Evolutionary conservation across 1,139 yeast genomes (phyloP).

Genomic region (Debaryomyces fabryi): DNA sequence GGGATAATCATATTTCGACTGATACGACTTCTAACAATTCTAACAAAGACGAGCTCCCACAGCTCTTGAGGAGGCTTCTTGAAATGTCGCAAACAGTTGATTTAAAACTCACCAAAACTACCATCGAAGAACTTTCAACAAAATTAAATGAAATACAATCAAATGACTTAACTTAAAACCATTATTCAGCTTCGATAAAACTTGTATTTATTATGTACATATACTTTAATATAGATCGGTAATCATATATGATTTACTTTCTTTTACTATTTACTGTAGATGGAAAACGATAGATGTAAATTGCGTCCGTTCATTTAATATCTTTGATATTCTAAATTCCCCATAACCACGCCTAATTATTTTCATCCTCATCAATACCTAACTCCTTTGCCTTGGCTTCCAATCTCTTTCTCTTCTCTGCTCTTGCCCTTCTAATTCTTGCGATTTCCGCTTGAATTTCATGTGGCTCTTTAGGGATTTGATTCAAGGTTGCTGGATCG

Average conservation of each 20-base stretch:
- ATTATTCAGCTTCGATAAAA: not conserved
- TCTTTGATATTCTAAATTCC: no score
- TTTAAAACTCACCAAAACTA: slow-evolving; percentile 26
- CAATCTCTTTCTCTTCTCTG: slow-evolving; percentile 70
- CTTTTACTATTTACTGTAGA: slow-evolving; percentile 1
- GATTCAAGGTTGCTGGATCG: slow-evolving; percentile 87
- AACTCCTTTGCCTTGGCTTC: slow-evolving; percentile 72
- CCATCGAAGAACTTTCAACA: slow-evolving; percentile 31
- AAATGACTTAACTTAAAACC: slow-evolving; percentile 4
- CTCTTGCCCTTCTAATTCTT: slow-evolving; percentile 73
- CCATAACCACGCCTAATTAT: not conserved
- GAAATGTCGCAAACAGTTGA: slow-evolving; percentile 24
- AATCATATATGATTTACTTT: not conserved
- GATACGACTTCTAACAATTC: not conserved
- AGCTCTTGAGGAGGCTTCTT: slow-evolving; percentile 24
- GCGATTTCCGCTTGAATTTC: slow-evolving; percentile 92
- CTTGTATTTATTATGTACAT: slow-evolving; percentile 2
- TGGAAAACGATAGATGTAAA: not conserved
- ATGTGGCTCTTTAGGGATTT: slow-evolving; percentile 89
- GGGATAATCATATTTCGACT: not conserved
- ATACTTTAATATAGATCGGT: not conserved
- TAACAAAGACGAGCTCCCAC: slow-evolving; percentile 24
- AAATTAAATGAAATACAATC: slow-evolving; percentile 25
- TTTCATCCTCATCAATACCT: slow-evolving; percentile 53
- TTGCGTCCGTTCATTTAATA: not conserved